Conservation (phyloP, 257 asterid genomes). For the Schizonepeta tenuifolia region DNA sequence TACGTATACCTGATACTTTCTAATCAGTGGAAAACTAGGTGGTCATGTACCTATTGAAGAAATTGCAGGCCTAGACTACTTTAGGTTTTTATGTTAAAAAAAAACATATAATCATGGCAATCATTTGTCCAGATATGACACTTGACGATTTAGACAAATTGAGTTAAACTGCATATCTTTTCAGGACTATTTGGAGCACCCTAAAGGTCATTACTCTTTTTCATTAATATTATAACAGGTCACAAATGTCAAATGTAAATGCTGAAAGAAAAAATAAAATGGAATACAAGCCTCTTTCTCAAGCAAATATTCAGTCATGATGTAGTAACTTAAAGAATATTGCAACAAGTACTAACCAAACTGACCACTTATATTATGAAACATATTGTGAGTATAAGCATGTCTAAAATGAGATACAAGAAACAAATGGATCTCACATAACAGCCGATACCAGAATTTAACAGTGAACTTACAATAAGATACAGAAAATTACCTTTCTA, state of each 20-base stretch:
- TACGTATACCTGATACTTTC: background rate
- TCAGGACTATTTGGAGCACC: constrained; percentile 12
- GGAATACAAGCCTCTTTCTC: constrained; percentile 23
- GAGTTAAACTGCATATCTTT: background rate
- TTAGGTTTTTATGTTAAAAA: constrained; percentile 12
- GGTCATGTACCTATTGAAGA: constrained; percentile 19
- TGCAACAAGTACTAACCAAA: constrained; percentile 13
- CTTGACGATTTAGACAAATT: constrained; percentile 6
- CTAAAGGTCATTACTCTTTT: background rate
- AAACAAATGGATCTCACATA: constrained; percentile 1
- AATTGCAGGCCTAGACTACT: constrained; percentile 8
- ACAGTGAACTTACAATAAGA: constrained; percentile 25
- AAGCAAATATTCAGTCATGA: background rate
- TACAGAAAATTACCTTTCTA: constrained; percentile 75
- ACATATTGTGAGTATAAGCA: constrained; percentile 11
- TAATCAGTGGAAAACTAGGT: constrained; percentile 25
- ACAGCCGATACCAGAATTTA: constrained; percentile 26
- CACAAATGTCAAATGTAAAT: constrained; percentile 13
- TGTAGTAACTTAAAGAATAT: constrained; percentile 10
- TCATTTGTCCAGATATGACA: background rate
- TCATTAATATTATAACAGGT: background rate
- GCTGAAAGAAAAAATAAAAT: background rate
- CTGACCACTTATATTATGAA: constrained; percentile 17
- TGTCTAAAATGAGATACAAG: too few species aligned
- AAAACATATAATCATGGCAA: background rate